A percentile compares a stretch with the other conserved stretches of the same genome.
Evolutionary conservation across 345 rosid genomes (phyloP).

Genomic region (Physaria fendleri): DNA sequence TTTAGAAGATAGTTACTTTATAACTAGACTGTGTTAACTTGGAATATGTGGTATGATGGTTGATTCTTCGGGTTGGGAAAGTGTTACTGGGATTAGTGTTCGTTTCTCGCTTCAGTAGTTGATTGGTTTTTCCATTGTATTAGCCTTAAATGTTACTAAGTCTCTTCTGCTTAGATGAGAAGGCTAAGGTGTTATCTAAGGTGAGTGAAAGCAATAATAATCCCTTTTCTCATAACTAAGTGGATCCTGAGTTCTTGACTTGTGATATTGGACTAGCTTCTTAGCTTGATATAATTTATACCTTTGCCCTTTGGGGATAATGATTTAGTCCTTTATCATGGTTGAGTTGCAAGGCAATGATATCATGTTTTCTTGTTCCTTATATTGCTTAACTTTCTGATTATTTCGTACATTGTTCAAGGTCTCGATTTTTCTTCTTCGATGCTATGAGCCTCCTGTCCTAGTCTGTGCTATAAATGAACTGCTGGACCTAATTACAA

Average conservation of each 20-base stretch:
- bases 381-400: not conserved
- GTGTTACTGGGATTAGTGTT: not conserved
- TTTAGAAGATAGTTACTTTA: not conserved
- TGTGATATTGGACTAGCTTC: not conserved
- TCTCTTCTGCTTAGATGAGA: not conserved
- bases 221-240: not conserved
- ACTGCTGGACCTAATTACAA: constrained; percentile 40
- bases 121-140: not conserved
- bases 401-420: constrained; percentile 16
- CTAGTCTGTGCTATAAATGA: constrained; percentile 58
- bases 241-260: not conserved
- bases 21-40: not conserved
- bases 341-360: not conserved
- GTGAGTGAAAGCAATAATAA: not conserved
- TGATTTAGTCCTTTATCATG: not conserved
- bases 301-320: not conserved
- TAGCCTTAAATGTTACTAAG: not conserved
- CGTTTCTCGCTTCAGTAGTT: constrained; percentile 1
- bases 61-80: not conserved
- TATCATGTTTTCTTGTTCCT: not conserved
- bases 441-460: constrained; percentile 48
- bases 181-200: not conserved
- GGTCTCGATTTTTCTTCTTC: constrained; percentile 58
- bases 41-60: not conserved
- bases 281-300: not conserved